Evolutionary conservation across 179 eudicot genomes (phyloP), one percentile per base, ranked within the genome.

Genomic region (Patellifolia procumbens): DNA sequence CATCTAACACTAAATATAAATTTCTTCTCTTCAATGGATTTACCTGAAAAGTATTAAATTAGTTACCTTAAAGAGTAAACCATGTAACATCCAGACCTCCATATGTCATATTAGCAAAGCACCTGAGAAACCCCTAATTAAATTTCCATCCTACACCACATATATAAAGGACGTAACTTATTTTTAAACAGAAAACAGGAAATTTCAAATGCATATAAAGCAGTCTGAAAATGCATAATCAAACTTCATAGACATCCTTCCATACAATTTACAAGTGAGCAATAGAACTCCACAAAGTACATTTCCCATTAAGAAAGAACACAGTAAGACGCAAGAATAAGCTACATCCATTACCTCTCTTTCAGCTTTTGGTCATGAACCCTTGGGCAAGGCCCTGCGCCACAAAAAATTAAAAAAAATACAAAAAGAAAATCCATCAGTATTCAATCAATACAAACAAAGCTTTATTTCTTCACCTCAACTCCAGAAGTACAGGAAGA

Each of bases 301-400:
- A 42, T 7, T 49, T 53, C 62, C 12, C 64, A 37, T 7, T 43
- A 52, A 22, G 2, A 66, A 11, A 42, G 53, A 67, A 51, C 22
- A 46, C 0, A 42, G 7, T 28, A 28, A 31, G 19, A 7, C 46
- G 29, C 39, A 65, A 5, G 0, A n/a, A 68, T 26, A 62, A 15
- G 28, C 55, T 24, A 65, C n/a, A 53, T n/a, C 65, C 52, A 65
- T 81, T 86, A 95, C 98, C 99, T 95, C 74, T 95, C 98, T 75
- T 95, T 95, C 85, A 95, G 82, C 85, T 93, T 91, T 26, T 81
- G 87, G 72, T 95, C 99, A 82, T 95, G 99, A 83, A 93, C 86
- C 76, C 85, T 93, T 24, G 97, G 93, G 82, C 97, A 95, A 28
- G 87, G 81, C 55, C 98, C 99, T 95, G 94, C 49, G 1, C 49